A percentile compares a stretch with the other conserved stretches of the same genome.
Conservation (phyloP, 371 early-diverging fungal species). For the Rhizopus stolonifer region DNA sequence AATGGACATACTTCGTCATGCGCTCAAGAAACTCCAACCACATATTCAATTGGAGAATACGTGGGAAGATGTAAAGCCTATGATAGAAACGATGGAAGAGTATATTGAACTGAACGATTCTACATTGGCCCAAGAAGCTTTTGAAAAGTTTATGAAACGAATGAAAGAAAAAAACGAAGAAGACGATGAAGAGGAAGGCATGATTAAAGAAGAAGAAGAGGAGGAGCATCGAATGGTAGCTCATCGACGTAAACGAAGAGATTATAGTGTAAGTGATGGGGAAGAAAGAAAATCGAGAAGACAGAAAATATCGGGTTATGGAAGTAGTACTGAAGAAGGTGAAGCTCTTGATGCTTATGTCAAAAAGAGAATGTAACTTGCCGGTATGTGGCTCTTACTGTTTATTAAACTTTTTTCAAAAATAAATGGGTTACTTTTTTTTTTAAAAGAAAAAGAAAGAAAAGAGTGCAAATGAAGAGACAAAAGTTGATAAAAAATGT, state of each 20-base stretch:
- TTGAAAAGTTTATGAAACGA: slow-evolving; percentile 70
- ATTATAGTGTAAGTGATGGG: slow-evolving; percentile 24
- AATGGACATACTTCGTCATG: slow-evolving; percentile 72
- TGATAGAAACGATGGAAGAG: slow-evolving; percentile 57
- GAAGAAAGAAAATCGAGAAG: slow-evolving; percentile 28
- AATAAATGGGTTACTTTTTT: too few relatives aligned
- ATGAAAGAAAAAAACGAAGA: slow-evolving; percentile 34
- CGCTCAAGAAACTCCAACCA: slow-evolving; percentile 64
- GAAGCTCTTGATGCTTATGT: slow-evolving; percentile 35
- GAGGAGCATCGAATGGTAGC: slow-evolving; percentile 15
- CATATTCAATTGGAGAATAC: slow-evolving; percentile 55
- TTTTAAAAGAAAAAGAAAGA: too few relatives aligned
- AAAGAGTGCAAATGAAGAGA: too few relatives aligned
- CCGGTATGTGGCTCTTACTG: background rate
- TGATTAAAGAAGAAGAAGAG: slow-evolving; percentile 37
- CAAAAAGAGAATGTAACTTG: slow-evolving; percentile 2
- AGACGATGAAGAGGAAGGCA: slow-evolving; percentile 38
- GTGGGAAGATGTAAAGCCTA: slow-evolving; percentile 70
- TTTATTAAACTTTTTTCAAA: too few relatives aligned
- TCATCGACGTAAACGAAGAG: slow-evolving; percentile 22
- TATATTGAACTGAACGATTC: slow-evolving; percentile 68
- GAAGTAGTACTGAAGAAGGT: slow-evolving; percentile 38
- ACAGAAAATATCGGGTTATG: slow-evolving; percentile 16
- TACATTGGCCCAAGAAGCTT: slow-evolving; percentile 65
- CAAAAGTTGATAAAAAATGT: too few relatives aligned